Evolutionary conservation across 2,329 filamentous ascomycete genomes (phyloP).

Genomic region (Beauveria sp.): DNA sequence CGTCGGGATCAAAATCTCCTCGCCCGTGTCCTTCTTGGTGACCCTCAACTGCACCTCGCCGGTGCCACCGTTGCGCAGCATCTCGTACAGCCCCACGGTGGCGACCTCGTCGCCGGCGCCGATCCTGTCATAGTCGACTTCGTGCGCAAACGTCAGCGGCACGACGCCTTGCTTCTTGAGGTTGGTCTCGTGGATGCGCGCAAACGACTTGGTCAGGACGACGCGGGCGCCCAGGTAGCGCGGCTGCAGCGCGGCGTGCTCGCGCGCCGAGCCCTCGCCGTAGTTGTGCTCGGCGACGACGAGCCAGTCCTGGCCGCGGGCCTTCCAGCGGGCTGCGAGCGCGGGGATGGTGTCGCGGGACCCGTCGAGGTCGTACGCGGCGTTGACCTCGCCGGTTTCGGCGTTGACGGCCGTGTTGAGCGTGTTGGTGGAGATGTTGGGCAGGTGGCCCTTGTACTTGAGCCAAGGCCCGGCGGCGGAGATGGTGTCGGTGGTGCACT

Average conservation of each 20-base stretch:
- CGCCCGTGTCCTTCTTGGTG: constrained; percentile 49
- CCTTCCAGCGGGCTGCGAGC: constrained; percentile 77
- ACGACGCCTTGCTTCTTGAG: constrained; percentile 97
- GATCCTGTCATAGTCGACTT: constrained; percentile 80
- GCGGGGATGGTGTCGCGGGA: constrained; percentile 73
- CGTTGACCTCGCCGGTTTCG: constrained; percentile 86
- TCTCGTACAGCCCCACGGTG: constrained; percentile 77
- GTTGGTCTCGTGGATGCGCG: constrained; percentile 91
- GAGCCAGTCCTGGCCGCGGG: constrained; percentile 70
- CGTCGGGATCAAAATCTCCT: constrained; percentile 64
- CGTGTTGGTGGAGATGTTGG: constrained; percentile 96
- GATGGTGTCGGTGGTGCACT: constrained; percentile 98
- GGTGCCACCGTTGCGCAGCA: constrained; percentile 68
- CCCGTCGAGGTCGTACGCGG: constrained; percentile 80
- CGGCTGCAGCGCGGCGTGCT: constrained; percentile 85
- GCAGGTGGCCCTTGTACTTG: constrained; percentile 98
- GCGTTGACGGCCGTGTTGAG: constrained; percentile 92
- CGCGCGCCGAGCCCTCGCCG: constrained; percentile 80
- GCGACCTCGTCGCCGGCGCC: constrained; percentile 74
- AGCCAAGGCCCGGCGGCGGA: constrained; percentile 95
- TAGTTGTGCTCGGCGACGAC: constrained; percentile 98
- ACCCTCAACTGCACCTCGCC: constrained; percentile 67
- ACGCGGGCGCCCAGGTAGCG: constrained; percentile 82
- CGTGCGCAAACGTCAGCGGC: constrained; percentile 82
- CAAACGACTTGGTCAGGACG: constrained; percentile 80